Evolutionary conservation across 1,284 basidiomycete species (phyloP), one percentile per base, ranked within the genome.

Genomic region (Ganoderma lucidum): DNA sequence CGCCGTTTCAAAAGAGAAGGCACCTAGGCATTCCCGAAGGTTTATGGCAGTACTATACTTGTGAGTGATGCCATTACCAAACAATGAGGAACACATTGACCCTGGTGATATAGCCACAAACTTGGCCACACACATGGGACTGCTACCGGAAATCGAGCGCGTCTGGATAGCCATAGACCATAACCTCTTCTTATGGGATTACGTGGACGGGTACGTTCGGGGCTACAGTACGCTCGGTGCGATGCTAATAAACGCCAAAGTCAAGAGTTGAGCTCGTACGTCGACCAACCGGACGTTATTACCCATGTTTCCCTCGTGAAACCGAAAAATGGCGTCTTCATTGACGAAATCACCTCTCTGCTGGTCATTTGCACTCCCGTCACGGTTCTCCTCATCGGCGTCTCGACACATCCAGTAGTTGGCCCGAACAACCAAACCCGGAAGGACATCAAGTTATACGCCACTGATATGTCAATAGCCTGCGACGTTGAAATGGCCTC

Each of bases 141-240:
- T 99, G 66, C 90, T 99, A 78, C 92, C 96, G 41, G 95, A 97
- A 75, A 95, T 99, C 72, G 95, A 96, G 75, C 88, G 96, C 63
- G 97, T 95, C 0, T 99, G 97, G 96, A 94, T 99, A 75, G 93
- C 95, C 12, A 93, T 99, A 71, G 96, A 98, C 83, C 93, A 97
- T 80, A 94, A 95, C 76, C 85, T 99, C 53, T 96, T 98, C 78
- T 84, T 99, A 37, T 99, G 98, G 98, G 96, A 99, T 81, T 99
- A 99, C 80, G 84, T 91, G 63, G 95, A 98, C 77, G 95, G 95
- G 92, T 96, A 76, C 71, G 90, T 85, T 42, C 19, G 15, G n/a
- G 62, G 37, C 3, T 30, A 15, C 41, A 23, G 0, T 8, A 35
- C 62, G 17, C n/a, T 10, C n/a, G 37, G 39, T 28, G 23, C 12